Percentiles rank a stretch among this genome's conserved stretches.
These are phyloP conservation scores for Trichocomaceae sp. DNA, from an alignment of 2,329 filamentous ascomycete species.

Conservation along the genomic window DNA sequence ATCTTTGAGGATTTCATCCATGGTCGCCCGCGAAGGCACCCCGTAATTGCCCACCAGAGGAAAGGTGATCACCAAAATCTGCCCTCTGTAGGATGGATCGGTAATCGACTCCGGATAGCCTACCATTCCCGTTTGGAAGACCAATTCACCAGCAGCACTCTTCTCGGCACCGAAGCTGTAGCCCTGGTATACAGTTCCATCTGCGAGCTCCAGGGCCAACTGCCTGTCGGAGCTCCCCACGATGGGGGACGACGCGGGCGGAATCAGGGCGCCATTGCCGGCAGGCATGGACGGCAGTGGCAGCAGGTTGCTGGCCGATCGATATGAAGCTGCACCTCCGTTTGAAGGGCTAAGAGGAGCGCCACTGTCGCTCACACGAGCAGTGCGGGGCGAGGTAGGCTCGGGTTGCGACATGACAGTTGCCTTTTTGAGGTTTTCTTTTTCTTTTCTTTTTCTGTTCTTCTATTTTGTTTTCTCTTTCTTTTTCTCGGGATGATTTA, in stretches of 20 bases:
- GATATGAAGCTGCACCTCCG: conserved; percentile 36
- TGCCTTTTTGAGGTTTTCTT: too few species aligned
- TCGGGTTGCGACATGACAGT: conserved; percentile 13
- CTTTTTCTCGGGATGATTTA: neutral
- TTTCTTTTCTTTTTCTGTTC: neutral
- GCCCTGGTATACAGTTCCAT: conserved; percentile 85
- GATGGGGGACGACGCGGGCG: conserved; percentile 58
- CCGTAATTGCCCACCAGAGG: conserved; percentile 96
- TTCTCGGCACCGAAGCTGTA: conserved; percentile 94
- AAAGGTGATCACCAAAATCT: conserved; percentile 95
- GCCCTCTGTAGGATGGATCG: conserved; percentile 80
- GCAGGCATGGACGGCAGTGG: conserved; percentile 24
- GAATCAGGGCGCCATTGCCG: conserved; percentile 33
- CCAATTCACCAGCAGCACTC: conserved; percentile 91
- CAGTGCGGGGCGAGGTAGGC: conserved; percentile 19
- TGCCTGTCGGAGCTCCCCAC: conserved; percentile 50
- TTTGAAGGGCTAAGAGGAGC: conserved; percentile 34
- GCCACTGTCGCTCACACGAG: conserved; percentile 15
- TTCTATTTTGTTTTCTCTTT: neutral
- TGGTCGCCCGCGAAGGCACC: conserved; percentile 76
- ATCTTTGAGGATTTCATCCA: conserved; percentile 77
- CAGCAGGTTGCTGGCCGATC: conserved; percentile 27
- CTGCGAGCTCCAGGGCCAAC: conserved; percentile 84
- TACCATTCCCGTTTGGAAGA: conserved; percentile 99
- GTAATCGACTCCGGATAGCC: conserved; percentile 95